phyloP scores from a whole-genome alignment of 306 rosid species.

The Urtica urens region DNA sequence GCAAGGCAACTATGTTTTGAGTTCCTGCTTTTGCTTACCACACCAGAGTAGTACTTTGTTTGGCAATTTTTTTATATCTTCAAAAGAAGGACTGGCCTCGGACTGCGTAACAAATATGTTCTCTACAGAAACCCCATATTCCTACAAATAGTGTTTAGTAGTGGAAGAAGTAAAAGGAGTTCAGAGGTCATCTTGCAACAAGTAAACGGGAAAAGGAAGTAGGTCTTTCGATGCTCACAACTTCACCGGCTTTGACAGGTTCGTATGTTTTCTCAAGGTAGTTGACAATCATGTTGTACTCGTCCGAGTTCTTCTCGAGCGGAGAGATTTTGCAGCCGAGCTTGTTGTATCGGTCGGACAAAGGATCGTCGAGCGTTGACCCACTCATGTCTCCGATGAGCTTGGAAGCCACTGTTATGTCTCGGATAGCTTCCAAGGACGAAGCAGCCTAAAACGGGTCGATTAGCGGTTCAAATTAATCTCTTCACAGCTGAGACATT shows the following conservation, averaged over 20 bases:
- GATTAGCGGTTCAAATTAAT: not conserved
- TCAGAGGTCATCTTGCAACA: not conserved
- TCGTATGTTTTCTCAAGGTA: constrained; percentile 70
- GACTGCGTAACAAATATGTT: constrained; percentile 47
- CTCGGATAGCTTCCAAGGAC: constrained; percentile 54
- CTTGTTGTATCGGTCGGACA: constrained; percentile 48
- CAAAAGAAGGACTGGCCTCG: constrained; percentile 41
- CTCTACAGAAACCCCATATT: constrained; percentile 52
- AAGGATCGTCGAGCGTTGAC: constrained; percentile 61
- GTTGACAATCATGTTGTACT: constrained; percentile 63
- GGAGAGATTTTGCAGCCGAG: constrained; percentile 54
- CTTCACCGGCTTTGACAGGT: constrained; percentile 62
- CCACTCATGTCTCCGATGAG: constrained; percentile 74
- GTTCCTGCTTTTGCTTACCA: constrained; percentile 39
- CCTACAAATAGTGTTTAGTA: no score
- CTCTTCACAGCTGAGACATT: not conserved
- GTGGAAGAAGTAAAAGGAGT: no score
- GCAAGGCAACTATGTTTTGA: not conserved
- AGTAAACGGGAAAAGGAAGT: not conserved
- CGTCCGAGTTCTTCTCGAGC: constrained; percentile 41
- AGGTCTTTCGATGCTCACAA: constrained; percentile 23
- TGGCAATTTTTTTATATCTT: constrained; percentile 56
- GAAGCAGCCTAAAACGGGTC: constrained; percentile 47
- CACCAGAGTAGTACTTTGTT: constrained; percentile 81
- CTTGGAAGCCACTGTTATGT: constrained; percentile 62